These are phyloP conservation scores for Arabidopsis arenosa DNA, from an alignment of 345 rosid species.

Conservation along the genomic window DNA sequence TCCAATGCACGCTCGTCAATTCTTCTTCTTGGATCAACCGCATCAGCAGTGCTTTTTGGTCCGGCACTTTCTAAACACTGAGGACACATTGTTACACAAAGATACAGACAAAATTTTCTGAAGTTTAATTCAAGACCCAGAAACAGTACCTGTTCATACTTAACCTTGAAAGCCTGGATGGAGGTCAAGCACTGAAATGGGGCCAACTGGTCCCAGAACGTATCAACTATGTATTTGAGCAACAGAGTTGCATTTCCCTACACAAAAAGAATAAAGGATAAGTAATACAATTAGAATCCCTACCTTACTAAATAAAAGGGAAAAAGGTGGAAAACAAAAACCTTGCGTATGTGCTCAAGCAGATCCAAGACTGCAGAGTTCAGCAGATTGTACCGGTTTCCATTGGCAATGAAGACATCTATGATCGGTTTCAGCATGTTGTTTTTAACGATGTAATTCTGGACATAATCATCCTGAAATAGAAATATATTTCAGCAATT, in stretches of 20 bases:
- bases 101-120: neutral
- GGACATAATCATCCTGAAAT: conserved; percentile 85
- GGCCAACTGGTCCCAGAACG: conserved; percentile 85
- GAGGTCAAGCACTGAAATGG: conserved; percentile 75
- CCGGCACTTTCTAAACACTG: conserved; percentile 85
- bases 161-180: conserved; percentile 76
- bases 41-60: conserved; percentile 55
- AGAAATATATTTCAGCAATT: conserved; percentile 24
- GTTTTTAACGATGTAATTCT: conserved; percentile 80
- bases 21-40: conserved; percentile 67
- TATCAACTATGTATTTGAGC: conserved; percentile 76
- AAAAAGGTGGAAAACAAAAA: conserved; percentile 41
- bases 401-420: conserved; percentile 87
- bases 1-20: conserved; percentile 89
- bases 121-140: conserved; percentile 8
- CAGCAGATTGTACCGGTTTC: conserved; percentile 87
- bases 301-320: conserved; percentile 24
- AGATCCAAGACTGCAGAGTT: conserved; percentile 93
- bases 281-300: conserved; percentile 2
- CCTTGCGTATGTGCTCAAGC: conserved; percentile 94
- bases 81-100: conserved; percentile 33
- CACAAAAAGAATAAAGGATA: conserved; percentile 28
- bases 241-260: conserved; percentile 86
- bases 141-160: conserved; percentile 86
- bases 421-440: conserved; percentile 83